These are phyloP conservation scores for Helenozyma baotianmanensis DNA, from an alignment of 805 yeast species.

Conservation along the genomic window DNA sequence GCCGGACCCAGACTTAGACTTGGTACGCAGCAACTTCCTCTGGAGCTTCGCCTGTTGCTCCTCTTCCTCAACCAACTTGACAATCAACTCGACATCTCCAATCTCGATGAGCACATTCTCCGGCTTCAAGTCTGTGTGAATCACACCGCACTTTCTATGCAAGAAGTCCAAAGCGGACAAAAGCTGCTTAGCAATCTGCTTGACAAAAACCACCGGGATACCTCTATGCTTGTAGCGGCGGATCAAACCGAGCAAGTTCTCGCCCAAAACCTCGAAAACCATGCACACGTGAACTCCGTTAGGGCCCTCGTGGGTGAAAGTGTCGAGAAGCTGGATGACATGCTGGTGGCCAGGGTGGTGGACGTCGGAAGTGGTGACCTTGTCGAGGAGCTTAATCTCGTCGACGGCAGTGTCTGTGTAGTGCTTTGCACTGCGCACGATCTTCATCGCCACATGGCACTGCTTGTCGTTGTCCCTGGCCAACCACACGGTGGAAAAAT, in stretches of 20 bases:
- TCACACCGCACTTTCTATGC: conserved; percentile 57
- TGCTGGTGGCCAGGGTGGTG: conserved; percentile 42
- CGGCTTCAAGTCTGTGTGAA: conserved; percentile 25
- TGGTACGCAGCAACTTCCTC: conserved; percentile 15
- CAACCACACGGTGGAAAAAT: conserved; percentile 69
- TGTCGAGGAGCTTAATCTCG: conserved; percentile 64
- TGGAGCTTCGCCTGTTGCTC: conserved; percentile 47
- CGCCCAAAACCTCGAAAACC: conserved; percentile 65
- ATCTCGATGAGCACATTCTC: conserved; percentile 44
- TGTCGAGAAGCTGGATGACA: conserved; percentile 50
- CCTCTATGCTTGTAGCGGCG: conserved; percentile 39
- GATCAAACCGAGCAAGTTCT: conserved; percentile 49
- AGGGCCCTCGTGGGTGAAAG: conserved; percentile 55
- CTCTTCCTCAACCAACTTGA: conserved; percentile 58
- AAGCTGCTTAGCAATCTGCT: conserved; percentile 54
- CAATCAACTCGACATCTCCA: conserved; percentile 77
- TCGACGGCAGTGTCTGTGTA: conserved; percentile 63
- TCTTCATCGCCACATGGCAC: conserved; percentile 62
- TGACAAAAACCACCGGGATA: conserved; percentile 49
- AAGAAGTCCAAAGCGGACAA: conserved; percentile 53
- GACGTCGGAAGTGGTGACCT: conserved; percentile 50
- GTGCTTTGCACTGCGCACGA: conserved; percentile 50
- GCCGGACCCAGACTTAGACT: conserved; percentile 4
- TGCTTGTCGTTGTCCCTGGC: conserved; percentile 48
- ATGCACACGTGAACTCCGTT: conserved; percentile 62